A percentile compares a stretch with the other conserved stretches of the same genome.
Evolutionary conservation across 768 basidiomycete species (phyloP).

Genomic region (Ramaria sp.): DNA sequence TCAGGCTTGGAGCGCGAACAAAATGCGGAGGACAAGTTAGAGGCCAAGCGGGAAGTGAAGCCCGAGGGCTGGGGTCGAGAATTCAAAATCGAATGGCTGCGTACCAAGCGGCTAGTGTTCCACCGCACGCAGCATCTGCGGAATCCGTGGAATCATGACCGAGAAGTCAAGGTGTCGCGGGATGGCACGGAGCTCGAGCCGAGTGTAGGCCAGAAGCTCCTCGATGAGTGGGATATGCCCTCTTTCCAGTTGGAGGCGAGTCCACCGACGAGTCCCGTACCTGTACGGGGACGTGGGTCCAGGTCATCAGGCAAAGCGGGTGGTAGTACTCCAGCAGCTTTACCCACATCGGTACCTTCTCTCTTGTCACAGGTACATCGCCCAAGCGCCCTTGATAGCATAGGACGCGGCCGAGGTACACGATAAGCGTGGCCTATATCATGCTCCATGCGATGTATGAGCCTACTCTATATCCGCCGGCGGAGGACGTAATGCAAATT

Average conservation of each 20-base stretch:
- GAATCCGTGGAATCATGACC: conserved; percentile 89
- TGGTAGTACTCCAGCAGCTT: background rate
- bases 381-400: background rate
- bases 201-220: conserved; percentile 47
- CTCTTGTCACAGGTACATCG: background rate
- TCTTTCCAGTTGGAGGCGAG: background rate
- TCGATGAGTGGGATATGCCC: conserved; percentile 55
- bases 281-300: background rate
- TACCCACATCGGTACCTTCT: background rate
- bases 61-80: conserved; percentile 55
- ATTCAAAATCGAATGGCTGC: conserved; percentile 79
- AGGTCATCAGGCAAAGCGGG: background rate
- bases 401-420: background rate
- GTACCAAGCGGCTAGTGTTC: conserved; percentile 63
- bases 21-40: conserved; percentile 3
- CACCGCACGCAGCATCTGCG: conserved; percentile 65
- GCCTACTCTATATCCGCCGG: background rate
- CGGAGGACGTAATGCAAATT: background rate
- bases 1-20: conserved; percentile 4
- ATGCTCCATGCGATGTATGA: no score
- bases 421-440: background rate
- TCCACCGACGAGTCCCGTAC: conserved; percentile 8
- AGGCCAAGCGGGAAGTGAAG: conserved; percentile 11
- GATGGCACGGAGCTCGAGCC: conserved; percentile 94
- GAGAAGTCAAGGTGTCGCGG: conserved; percentile 70